phyloP scores from a whole-genome alignment of 176 grass and related monocot species.

The Tillandsia fasciculata region DNA sequence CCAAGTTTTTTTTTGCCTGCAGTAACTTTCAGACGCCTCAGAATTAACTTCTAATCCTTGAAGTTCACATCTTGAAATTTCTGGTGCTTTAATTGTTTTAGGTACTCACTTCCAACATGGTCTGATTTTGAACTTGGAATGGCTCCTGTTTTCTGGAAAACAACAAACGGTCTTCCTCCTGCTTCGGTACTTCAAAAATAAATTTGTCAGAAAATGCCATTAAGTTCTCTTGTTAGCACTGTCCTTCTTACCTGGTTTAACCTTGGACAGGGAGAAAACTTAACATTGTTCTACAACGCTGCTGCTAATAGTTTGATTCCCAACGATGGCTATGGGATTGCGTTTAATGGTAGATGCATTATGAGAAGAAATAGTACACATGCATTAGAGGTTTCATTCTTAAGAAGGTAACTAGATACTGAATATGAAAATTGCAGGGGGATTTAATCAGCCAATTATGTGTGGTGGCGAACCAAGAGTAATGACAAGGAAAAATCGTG shows the following conservation, averaged over 20 bases:
- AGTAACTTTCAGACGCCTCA: background rate
- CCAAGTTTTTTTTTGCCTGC: background rate
- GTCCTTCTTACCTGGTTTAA: background rate
- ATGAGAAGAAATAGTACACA: background rate
- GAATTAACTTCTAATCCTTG: background rate
- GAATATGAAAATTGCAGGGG: conserved; percentile 32
- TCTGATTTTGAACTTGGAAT: conserved; percentile 80
- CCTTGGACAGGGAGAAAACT: conserved; percentile 46
- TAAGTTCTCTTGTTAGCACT: background rate
- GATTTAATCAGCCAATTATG: conserved; percentile 99
- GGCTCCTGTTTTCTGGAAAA: conserved; percentile 85
- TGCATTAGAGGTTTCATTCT: background rate
- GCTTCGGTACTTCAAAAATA: conserved; percentile 32
- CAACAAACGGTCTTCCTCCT: conserved; percentile 57
- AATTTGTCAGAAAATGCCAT: background rate
- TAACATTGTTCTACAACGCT: conserved; percentile 93
- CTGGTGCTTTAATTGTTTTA: conserved; percentile 6
- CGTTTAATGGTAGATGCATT: conserved; percentile 54
- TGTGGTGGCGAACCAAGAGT: conserved; percentile 80
- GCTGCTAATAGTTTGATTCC: conserved; percentile 38
- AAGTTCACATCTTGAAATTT: background rate
- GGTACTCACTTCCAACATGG: conserved; percentile 56
- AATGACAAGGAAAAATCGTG: conserved; percentile 70
- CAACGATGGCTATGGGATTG: conserved; percentile 60
- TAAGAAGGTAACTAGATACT: background rate